Evolutionary conservation across 2,329 filamentous ascomycete species (phyloP).

Genomic region (Fusarium redolens): DNA sequence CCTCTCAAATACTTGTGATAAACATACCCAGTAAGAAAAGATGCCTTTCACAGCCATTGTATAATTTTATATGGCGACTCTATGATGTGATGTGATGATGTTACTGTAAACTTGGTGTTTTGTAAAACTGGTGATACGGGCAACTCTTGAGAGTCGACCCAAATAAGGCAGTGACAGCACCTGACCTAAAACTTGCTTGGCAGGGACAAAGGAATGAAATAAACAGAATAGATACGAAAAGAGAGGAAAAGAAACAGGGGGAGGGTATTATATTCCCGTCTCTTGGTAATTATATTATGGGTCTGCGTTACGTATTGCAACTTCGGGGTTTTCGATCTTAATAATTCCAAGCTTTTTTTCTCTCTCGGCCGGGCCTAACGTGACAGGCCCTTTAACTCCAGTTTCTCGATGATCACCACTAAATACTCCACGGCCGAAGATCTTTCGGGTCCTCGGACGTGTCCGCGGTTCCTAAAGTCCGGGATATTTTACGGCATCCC

Average conservation of each 20-base stretch:
- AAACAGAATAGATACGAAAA: background rate
- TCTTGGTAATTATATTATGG: constrained; percentile 13
- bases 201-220: background rate
- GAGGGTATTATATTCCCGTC: constrained; percentile 19
- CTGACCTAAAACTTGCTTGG: background rate
- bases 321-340: background rate
- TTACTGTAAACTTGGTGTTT: background rate
- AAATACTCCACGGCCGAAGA: background rate
- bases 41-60: constrained; percentile 48
- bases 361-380: constrained; percentile 17
- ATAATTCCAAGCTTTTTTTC: constrained; percentile 21
- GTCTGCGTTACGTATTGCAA: constrained; percentile 20
- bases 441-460: constrained; percentile 10
- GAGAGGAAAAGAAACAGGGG: background rate
- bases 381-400: background rate
- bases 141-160: background rate
- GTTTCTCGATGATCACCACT: background rate
- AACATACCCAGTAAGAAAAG: constrained; percentile 56
- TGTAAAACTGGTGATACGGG: background rate
- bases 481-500: background rate
- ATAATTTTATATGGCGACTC: background rate
- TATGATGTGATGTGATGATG: background rate
- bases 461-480: constrained; percentile 16
- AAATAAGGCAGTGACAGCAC: constrained; percentile 11
- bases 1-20: background rate